A percentile compares a stretch with the other conserved stretches of the same genome.
Evolutionary conservation across 2,329 filamentous ascomycete genomes (phyloP).

Genomic region (Bretziella fagacearum): DNA sequence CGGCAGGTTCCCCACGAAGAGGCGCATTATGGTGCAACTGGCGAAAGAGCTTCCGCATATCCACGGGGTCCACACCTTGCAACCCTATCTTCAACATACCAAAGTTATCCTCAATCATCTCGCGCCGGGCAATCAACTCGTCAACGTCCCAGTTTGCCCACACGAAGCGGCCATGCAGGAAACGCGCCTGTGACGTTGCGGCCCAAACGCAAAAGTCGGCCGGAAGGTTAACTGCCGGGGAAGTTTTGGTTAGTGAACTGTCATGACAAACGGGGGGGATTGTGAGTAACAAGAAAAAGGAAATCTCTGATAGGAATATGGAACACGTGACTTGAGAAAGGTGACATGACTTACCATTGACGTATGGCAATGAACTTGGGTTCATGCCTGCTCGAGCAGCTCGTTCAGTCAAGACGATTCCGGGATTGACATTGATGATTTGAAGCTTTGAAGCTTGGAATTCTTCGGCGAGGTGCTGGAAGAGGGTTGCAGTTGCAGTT

Average conservation of each 20-base stretch:
- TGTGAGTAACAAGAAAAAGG: too few relatives aligned
- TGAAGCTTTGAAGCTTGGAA: constrained; percentile 18
- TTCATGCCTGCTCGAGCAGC: constrained; percentile 16
- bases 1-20: too few relatives aligned
- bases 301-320: too few relatives aligned
- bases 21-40: constrained; percentile 2
- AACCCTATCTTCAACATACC: constrained; percentile 10
- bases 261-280: too few relatives aligned
- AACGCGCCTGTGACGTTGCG: constrained; percentile 23
- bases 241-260: too few relatives aligned
- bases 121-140: constrained; percentile 12
- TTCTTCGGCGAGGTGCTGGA: constrained; percentile 26
- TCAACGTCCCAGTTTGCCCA: constrained; percentile 28
- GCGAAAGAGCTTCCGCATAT: constrained; percentile 7
- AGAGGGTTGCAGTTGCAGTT: constrained; percentile 21
- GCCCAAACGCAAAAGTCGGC: constrained; percentile 25
- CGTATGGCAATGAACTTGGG: constrained; percentile 18
- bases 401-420: constrained; percentile 18
- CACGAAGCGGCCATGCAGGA: constrained; percentile 25
- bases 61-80: constrained; percentile 7
- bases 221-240: constrained; percentile 12
- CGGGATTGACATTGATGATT: constrained; percentile 19
- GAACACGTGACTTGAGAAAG: too few relatives aligned
- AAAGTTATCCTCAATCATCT: not conserved
- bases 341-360: constrained; percentile 18